phyloP scores from a whole-genome alignment of 1,284 basidiomycete genomes.

The Cryptococcus maquisensis region DNA sequence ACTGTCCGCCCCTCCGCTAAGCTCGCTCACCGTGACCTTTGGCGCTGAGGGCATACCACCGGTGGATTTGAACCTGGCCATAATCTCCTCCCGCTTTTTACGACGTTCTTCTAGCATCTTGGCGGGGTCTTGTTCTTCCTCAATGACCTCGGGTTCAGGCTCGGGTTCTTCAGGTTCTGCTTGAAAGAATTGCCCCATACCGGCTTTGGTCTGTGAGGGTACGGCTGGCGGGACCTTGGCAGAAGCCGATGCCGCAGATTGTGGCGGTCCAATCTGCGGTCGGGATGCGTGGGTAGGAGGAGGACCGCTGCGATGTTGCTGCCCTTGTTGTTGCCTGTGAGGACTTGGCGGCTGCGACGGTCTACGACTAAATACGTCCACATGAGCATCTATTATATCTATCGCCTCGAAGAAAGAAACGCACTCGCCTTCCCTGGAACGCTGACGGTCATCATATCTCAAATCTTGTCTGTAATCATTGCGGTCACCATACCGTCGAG shows the following conservation, averaged over 20 bases:
- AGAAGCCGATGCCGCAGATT: too few relatives aligned
- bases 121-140: slow-evolving; percentile 61
- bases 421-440: slow-evolving; percentile 39
- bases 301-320: too few relatives aligned
- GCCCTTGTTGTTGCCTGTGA: too few relatives aligned
- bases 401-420: slow-evolving; percentile 12
- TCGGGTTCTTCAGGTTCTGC: slow-evolving; percentile 7
- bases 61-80: slow-evolving; percentile 66
- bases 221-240: too few relatives aligned
- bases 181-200: slow-evolving; percentile 5
- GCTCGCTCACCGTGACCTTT: neutral
- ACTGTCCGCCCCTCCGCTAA: slow-evolving; percentile 35
- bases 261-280: too few relatives aligned
- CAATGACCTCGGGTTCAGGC: slow-evolving; percentile 33
- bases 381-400: slow-evolving; percentile 11
- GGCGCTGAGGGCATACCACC: slow-evolving; percentile 16
- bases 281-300: too few relatives aligned
- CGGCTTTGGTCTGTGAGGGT: too few relatives aligned
- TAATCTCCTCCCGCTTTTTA: slow-evolving; percentile 73
- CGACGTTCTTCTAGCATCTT: slow-evolving; percentile 71
- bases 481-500: slow-evolving; percentile 28
- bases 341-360: too few relatives aligned
- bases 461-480: slow-evolving; percentile 12
- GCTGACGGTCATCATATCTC: slow-evolving; percentile 1
- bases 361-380: too few relatives aligned